Evolutionary conservation across 2,329 filamentous ascomycete species (phyloP), one percentile per base, ranked within the genome.

Genomic region (Pseudocercospora eumusae): DNA sequence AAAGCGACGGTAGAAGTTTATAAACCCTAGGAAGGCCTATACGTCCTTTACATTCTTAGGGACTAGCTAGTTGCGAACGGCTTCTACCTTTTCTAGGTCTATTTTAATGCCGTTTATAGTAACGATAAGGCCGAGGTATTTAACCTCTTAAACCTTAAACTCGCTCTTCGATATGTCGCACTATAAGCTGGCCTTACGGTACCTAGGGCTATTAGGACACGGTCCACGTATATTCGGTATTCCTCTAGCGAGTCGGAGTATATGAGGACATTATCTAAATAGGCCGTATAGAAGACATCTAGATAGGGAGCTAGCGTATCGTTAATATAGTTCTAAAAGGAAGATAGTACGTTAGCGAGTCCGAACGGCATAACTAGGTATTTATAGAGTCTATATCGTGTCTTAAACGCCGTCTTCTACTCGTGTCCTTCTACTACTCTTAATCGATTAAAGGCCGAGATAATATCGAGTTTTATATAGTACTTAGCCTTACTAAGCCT

Each of bases 201-300:
- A n/a, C 47, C 28, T 13, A 65, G 57, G 2, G 42, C 4, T 13
- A 50, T 27, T 13, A 64, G 55, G 40, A 66, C 36, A n/a, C 18
- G 28, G 3, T 50, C 40, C 27, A 59, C 5, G 25, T 54, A 13
- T n/a, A 56, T 9, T 15, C 15, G 4, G 23, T 61, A 40, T 18
- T 61, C 33, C 40, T 64, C 45, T 8, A 23, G 60, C 36, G 50
- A 47, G 64, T 61, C 28, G 4, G 9, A 31, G 10, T 67, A 76
- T 23, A 76, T 72, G 3, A 75, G 55, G 31, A 75, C 74, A 66
- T 76, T 61, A 63, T 75, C 65, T 27, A 74, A 36, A 55, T 73
- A 74, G 11, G 65, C 66, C 25, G 69, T 56, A 65, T 61, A 71
- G 49, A 64, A 63, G 57, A 15, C 61, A 58, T 62, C 59, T 40